phyloP scores from a whole-genome alignment of 164 flowering plant species.

The Tetrastigma voinierianum region DNA sequence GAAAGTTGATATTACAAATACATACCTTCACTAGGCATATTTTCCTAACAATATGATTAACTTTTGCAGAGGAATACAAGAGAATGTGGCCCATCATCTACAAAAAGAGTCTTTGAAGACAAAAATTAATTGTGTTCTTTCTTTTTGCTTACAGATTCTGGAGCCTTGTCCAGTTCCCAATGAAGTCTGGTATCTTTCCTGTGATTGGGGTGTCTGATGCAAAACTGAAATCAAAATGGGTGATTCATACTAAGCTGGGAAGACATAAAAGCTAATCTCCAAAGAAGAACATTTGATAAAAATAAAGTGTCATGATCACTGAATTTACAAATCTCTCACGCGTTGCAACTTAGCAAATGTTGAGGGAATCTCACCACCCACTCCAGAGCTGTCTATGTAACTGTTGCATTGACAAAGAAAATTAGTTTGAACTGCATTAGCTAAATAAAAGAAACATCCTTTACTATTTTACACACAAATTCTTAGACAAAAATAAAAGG shows the following conservation, averaged over 20 bases:
- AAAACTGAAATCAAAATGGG: conserved; percentile 4
- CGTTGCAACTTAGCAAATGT: conserved; percentile 17
- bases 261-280: background rate
- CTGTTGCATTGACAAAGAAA: background rate
- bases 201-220: conserved; percentile 16
- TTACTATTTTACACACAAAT: no score
- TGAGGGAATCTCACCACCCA: conserved; percentile 24
- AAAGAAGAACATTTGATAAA: no score
- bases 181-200: conserved; percentile 20
- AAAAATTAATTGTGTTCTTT: no score
- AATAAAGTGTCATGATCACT: no score
- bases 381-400: conserved; percentile 19
- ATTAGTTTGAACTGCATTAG: no score
- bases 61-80: no score
- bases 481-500: background rate
- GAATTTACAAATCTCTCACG: conserved; percentile 14
- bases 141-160: conserved; percentile 4
- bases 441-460: no score
- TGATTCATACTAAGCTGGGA: background rate
- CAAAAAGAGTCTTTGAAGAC: no score
- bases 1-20: background rate
- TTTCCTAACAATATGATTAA: no score
- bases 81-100: no score
- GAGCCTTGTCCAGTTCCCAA: conserved; percentile 18
- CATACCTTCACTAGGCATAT: no score